Evolutionary conservation across 164 flowering plant genomes (phyloP).

Genomic region (Liriodendron chinense): DNA sequence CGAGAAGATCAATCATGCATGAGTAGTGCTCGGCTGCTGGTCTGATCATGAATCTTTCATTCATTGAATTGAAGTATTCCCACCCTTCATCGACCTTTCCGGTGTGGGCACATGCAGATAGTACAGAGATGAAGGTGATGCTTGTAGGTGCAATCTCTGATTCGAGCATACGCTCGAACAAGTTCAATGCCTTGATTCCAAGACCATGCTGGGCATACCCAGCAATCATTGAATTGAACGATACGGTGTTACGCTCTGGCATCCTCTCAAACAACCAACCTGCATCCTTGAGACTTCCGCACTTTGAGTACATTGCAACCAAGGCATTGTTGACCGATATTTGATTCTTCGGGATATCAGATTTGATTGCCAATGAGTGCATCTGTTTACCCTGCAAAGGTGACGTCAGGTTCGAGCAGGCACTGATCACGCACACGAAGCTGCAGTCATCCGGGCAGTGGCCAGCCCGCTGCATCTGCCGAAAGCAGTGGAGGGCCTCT

Average conservation of each 20-base stretch:
- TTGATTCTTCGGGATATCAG: slow-evolving; percentile 50
- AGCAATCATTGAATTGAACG: slow-evolving; percentile 72
- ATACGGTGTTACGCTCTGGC: slow-evolving; percentile 64
- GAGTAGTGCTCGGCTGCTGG: slow-evolving; percentile 71
- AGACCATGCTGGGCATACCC: slow-evolving; percentile 87
- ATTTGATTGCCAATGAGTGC: slow-evolving; percentile 60
- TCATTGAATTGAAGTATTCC: slow-evolving; percentile 52
- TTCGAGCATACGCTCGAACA: slow-evolving; percentile 62
- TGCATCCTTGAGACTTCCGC: slow-evolving; percentile 74
- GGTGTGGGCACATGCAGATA: slow-evolving; percentile 62
- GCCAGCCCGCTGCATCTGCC: slow-evolving; percentile 54
- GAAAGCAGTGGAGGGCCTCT: slow-evolving; percentile 64
- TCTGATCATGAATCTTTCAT: slow-evolving; percentile 43
- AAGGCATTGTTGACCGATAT: slow-evolving; percentile 71
- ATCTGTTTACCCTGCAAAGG: slow-evolving; percentile 73
- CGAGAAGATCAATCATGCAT: slow-evolving; percentile 85
- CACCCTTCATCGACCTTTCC: slow-evolving; percentile 56
- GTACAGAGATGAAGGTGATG: slow-evolving; percentile 73
- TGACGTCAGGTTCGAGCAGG: slow-evolving; percentile 69
- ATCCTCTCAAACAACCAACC: slow-evolving; percentile 66
- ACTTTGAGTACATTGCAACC: slow-evolving; percentile 76
- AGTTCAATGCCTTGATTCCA: slow-evolving; percentile 45
- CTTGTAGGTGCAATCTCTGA: slow-evolving; percentile 39
- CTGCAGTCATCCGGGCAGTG: slow-evolving; percentile 77
- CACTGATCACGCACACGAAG: slow-evolving; percentile 75